Evolutionary conservation across 768 basidiomycete species (phyloP).

Genomic region (Rubroboletus satanas): DNA sequence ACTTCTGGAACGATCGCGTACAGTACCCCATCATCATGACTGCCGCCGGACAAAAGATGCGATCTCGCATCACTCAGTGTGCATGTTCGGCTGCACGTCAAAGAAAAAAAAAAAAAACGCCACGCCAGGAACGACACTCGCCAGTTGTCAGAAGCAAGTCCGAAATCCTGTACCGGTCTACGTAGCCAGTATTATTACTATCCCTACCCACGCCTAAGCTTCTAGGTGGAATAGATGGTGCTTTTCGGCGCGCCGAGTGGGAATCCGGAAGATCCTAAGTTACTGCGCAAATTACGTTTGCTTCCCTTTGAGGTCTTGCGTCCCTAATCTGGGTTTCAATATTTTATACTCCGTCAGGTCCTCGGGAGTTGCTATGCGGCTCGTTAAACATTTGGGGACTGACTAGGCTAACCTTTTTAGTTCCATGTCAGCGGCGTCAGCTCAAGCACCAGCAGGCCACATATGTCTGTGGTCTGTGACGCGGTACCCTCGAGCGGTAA

Average conservation of each 20-base stretch:
- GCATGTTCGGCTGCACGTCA: constrained; percentile 13
- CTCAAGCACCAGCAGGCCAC: constrained; percentile 20
- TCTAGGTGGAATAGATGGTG: background rate
- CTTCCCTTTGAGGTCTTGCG: background rate
- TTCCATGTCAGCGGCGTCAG: constrained; percentile 30
- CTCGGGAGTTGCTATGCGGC: constrained; percentile 32
- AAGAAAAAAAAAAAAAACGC: constrained; percentile 17
- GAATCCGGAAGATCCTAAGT: background rate
- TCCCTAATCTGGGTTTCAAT: constrained; percentile 5
- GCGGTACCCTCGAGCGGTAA: constrained; percentile 14
- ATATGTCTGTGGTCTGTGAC: constrained; percentile 28
- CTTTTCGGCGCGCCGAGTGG: background rate
- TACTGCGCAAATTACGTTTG: constrained; percentile 1
- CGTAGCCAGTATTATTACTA: background rate
- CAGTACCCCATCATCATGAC: background rate
- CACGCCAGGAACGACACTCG: constrained; percentile 17
- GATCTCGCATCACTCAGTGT: constrained; percentile 15
- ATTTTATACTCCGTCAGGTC: constrained; percentile 18
- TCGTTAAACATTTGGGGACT: constrained; percentile 15
- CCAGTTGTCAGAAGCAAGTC: background rate
- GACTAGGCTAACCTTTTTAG: constrained; percentile 23
- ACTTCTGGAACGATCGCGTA: background rate
- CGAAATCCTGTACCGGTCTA: background rate
- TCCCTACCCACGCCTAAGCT: background rate
- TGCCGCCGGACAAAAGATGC: constrained; percentile 1